phyloP scores from a whole-genome alignment of 2,329 filamentous ascomycete species.

The Penicillium sp. region DNA sequence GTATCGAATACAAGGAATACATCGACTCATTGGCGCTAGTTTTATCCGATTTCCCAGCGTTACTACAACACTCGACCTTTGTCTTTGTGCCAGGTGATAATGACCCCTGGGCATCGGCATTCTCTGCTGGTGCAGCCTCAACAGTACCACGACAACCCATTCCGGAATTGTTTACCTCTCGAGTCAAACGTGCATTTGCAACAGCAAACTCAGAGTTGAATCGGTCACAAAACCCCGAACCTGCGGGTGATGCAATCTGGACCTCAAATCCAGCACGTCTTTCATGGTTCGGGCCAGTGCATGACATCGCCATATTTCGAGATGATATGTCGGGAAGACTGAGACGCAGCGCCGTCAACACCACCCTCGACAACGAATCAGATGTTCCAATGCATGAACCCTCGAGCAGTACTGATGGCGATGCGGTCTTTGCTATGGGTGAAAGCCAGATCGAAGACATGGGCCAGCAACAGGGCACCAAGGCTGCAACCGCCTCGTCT shows the following conservation, averaged over 20 bases:
- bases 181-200: constrained; percentile 77
- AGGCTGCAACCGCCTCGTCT: constrained; percentile 23
- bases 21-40: constrained; percentile 84
- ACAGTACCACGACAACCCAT: constrained; percentile 55
- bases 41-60: constrained; percentile 75
- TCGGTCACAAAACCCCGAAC: constrained; percentile 47
- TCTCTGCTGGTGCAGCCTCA: constrained; percentile 52
- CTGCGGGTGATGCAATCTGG: constrained; percentile 75
- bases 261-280: constrained; percentile 82
- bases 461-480: constrained; percentile 13
- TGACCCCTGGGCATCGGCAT: constrained; percentile 92
- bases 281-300: constrained; percentile 78
- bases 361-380: constrained; percentile 48
- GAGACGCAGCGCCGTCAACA: constrained; percentile 70
- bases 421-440: constrained; percentile 26
- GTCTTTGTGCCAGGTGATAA: constrained; percentile 95
- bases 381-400: constrained; percentile 31
- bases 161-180: constrained; percentile 85
- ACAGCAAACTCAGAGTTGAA: constrained; percentile 70
- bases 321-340: constrained; percentile 83
- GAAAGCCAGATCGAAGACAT: constrained; percentile 29
- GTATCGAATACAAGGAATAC: constrained; percentile 94
- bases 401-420: constrained; percentile 9
- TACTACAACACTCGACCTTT: constrained; percentile 78
- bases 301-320: constrained; percentile 82